Evolutionary conservation across 1,284 basidiomycete species (phyloP).

Genomic region (Sporisorium iseilematis-ciliati): DNA sequence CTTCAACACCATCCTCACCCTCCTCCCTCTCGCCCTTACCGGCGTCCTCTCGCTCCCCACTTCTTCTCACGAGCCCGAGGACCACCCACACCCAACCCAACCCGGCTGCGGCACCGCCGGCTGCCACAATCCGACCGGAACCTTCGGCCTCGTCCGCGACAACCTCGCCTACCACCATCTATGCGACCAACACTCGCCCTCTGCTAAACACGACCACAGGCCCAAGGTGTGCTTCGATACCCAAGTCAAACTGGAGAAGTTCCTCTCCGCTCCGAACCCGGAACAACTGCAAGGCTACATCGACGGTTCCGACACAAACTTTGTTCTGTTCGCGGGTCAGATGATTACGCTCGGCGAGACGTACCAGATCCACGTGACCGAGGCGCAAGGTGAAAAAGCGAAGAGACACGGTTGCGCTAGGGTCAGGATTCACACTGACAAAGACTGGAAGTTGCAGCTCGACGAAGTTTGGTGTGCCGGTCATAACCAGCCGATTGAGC

Average conservation of each 20-base stretch:
- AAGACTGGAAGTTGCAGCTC: conserved; percentile 4
- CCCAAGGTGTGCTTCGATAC: conserved; percentile 26
- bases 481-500: conserved; percentile 15
- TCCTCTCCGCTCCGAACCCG: conserved; percentile 23
- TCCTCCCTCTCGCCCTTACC: neutral
- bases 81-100: neutral
- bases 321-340: conserved; percentile 24
- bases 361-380: conserved; percentile 18
- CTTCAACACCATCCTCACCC: conserved; percentile 3
- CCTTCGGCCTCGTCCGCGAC: conserved; percentile 8
- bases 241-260: neutral
- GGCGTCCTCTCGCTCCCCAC: conserved; percentile 1
- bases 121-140: conserved; percentile 17
- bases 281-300: conserved; percentile 11
- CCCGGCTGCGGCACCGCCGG: conserved; percentile 23
- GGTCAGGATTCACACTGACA: conserved; percentile 14
- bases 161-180: conserved; percentile 6
- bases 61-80: neutral
- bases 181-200: conserved; percentile 6
- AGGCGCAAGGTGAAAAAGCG: neutral
- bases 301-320: conserved; percentile 20
- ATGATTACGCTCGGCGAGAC: conserved; percentile 16
- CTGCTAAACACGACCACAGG: neutral
- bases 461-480: conserved; percentile 26
- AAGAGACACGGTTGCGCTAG: conserved; percentile 6